Conservation (phyloP, 805 yeast species). For the Schwanniomyces yamadae region DNA sequence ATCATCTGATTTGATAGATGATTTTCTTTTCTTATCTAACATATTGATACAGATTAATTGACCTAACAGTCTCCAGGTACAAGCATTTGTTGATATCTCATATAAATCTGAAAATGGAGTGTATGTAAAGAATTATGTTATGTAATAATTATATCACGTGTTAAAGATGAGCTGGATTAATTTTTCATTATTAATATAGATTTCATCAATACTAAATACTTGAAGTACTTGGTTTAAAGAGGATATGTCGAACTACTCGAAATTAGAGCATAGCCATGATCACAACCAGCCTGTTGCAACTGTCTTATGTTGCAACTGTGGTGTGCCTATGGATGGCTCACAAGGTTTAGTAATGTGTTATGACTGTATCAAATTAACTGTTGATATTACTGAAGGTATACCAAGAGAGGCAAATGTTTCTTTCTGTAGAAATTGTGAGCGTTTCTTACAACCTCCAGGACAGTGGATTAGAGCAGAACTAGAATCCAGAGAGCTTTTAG, state of each 20-base stretch:
- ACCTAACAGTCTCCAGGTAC: too few relatives aligned
- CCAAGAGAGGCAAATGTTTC: conserved; percentile 93
- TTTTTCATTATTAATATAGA: conserved; percentile 3
- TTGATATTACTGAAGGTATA: conserved; percentile 86
- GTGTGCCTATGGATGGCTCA: conserved; percentile 97
- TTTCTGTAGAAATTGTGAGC: conserved; percentile 95
- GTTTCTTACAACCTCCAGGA: conserved; percentile 90
- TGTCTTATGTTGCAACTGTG: conserved; percentile 96
- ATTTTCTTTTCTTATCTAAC: conserved; percentile 36
- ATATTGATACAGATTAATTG: conserved; percentile 11
- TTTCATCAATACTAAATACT: neutral
- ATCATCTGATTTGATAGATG: conserved; percentile 24
- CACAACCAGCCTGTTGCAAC: conserved; percentile 58
- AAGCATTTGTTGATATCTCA: too few relatives aligned
- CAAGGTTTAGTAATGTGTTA: conserved; percentile 91
- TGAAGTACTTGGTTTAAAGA: neutral
- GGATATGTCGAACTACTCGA: conserved; percentile 49
- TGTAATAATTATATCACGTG: conserved; percentile 1
- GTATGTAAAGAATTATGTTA: neutral
- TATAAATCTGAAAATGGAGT: too few relatives aligned
- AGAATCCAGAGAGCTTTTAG: conserved; percentile 90
- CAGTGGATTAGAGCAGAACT: conserved; percentile 91
- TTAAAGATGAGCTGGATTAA: neutral
- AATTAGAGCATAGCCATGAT: conserved; percentile 33
- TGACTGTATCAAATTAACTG: conserved; percentile 92